Evolutionary conservation across 2,329 filamentous ascomycete genomes (phyloP).

Genomic region (Beauveria sp.): DNA sequence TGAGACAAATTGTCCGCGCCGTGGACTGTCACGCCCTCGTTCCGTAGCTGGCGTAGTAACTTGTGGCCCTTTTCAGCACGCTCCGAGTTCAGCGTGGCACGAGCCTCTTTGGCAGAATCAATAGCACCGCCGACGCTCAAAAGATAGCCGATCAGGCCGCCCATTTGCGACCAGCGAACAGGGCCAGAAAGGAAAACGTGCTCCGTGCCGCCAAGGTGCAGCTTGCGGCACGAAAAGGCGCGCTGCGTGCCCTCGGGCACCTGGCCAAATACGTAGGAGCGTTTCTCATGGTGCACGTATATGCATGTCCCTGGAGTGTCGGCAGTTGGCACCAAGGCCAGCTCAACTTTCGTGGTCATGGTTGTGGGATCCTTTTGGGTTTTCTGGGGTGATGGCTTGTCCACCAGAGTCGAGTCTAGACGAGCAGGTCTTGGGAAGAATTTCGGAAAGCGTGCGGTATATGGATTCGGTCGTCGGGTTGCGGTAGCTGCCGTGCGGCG

Average conservation of each 20-base stretch:
- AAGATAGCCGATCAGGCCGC: conserved; percentile 78
- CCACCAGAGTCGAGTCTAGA: not conserved
- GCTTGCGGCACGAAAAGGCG: conserved; percentile 59
- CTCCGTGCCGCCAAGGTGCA: conserved; percentile 56
- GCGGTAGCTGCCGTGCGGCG: not conserved
- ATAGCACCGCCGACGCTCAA: conserved; percentile 71
- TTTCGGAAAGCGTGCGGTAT: not conserved
- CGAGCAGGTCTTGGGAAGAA: not conserved
- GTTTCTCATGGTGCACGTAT: conserved; percentile 70
- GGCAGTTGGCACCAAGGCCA: conserved; percentile 75
- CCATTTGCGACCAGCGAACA: conserved; percentile 66
- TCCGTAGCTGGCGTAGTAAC: conserved; percentile 16
- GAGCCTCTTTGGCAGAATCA: conserved; percentile 36
- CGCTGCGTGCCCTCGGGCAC: conserved; percentile 80
- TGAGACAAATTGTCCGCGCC: conserved; percentile 76
- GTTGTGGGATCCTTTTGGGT: conserved; percentile 17
- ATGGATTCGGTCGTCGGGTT: not conserved
- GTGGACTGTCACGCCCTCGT: conserved; percentile 55
- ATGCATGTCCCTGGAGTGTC: conserved; percentile 79
- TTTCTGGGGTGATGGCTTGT: not conserved
- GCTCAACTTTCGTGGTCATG: conserved; percentile 70
- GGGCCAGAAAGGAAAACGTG: conserved; percentile 79
- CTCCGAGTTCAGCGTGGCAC: conserved; percentile 31
- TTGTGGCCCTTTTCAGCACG: conserved; percentile 32
- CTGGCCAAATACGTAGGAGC: conserved; percentile 79